Evolutionary conservation across 2,329 filamentous ascomycete species (phyloP).

Genomic region (Diplodia seriata): DNA sequence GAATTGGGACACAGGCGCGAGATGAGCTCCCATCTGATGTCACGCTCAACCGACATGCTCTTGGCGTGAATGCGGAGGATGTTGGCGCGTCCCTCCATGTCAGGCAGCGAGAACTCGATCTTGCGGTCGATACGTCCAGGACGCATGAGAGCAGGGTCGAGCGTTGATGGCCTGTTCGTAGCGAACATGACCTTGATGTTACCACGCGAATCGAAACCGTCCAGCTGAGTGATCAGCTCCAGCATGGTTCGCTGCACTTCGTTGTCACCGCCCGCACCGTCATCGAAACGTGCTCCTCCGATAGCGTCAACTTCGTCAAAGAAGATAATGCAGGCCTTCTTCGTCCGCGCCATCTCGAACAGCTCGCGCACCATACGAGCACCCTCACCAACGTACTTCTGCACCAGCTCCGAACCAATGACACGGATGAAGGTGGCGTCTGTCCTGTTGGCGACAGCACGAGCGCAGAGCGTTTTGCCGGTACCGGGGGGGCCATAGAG

Average conservation of each 20-base stretch:
- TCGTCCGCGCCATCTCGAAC: constrained; percentile 98
- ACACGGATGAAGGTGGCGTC: constrained; percentile 99
- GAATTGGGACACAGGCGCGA: constrained; percentile 96
- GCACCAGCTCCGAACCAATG: constrained; percentile 95
- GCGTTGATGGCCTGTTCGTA: constrained; percentile 92
- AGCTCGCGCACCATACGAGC: constrained; percentile 98
- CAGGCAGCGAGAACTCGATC: constrained; percentile 97
- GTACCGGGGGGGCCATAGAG: constrained; percentile 97
- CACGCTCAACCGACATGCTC: constrained; percentile 98
- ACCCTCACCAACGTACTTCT: constrained; percentile 98
- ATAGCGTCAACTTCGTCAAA: constrained; percentile 98
- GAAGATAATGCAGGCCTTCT: constrained; percentile 99
- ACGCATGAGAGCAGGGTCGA: constrained; percentile 96
- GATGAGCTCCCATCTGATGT: constrained; percentile 99
- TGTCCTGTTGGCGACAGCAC: constrained; percentile 96
- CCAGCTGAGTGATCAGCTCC: constrained; percentile 94
- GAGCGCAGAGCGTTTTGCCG: constrained; percentile 97
- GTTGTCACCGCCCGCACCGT: constrained; percentile 95
- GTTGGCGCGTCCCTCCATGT: constrained; percentile 96
- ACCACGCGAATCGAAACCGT: constrained; percentile 93
- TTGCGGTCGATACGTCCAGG: constrained; percentile 97
- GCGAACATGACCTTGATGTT: constrained; percentile 99
- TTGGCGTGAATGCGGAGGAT: constrained; percentile 98
- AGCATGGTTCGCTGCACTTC: constrained; percentile 98
- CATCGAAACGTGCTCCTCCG: constrained; percentile 93